A percentile compares a stretch with the other conserved stretches of the same genome.
Evolutionary conservation across 2,329 filamentous ascomycete genomes (phyloP).

Genomic region (Xylariaceae sp.): DNA sequence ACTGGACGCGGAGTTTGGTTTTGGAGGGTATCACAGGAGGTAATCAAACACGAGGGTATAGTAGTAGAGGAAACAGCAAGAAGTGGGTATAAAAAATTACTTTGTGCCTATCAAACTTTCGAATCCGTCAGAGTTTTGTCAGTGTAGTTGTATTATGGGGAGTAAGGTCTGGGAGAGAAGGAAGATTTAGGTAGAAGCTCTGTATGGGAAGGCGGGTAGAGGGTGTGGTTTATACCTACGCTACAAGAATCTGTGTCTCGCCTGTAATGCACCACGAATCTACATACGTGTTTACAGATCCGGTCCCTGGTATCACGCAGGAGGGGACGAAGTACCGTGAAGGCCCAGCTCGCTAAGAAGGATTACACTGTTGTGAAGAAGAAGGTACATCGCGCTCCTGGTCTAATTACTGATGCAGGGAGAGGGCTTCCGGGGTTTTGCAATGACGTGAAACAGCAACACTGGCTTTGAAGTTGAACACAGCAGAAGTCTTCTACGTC

Average conservation of each 20-base stretch:
- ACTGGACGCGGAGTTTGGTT: background rate
- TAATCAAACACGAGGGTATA: conserved; percentile 14
- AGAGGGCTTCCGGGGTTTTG: background rate
- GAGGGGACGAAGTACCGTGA: background rate
- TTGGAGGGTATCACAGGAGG: conserved; percentile 17
- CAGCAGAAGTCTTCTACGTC: conserved; percentile 10
- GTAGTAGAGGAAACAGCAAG: conserved; percentile 6
- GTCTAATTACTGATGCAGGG: conserved; percentile 8
- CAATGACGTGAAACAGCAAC: conserved; percentile 15
- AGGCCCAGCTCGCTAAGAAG: background rate
- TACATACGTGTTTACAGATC: background rate
- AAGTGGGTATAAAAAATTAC: conserved; percentile 1
- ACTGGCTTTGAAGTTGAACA: conserved; percentile 4
- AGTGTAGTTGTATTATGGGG: conserved; percentile 1
- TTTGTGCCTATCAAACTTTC: conserved; percentile 3
- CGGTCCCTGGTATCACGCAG: background rate
- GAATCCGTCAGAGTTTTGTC: background rate
- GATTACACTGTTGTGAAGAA: background rate
- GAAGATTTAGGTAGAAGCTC: background rate
- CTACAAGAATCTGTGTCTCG: background rate
- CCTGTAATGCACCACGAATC: background rate
- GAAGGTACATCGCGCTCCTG: conserved; percentile 1
- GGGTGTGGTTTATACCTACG: background rate
- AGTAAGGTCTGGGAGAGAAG: background rate
- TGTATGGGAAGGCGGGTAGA: background rate